Evolutionary conservation across 495 filamentous ascomycete species (phyloP).

Genomic region (Penicillium mononematosum): DNA sequence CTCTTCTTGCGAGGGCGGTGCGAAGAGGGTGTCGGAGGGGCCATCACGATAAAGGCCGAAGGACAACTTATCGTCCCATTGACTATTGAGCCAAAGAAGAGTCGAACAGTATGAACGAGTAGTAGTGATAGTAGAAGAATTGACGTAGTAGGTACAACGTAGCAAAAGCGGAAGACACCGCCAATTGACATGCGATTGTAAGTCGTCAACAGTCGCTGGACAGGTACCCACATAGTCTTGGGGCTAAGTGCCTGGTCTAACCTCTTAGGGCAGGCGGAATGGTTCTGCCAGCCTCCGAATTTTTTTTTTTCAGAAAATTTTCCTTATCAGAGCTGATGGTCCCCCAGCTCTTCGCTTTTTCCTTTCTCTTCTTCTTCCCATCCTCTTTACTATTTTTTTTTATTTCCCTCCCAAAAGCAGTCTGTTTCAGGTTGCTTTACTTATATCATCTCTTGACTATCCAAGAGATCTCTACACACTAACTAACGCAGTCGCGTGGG

Average conservation of each 20-base stretch:
- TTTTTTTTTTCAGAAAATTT: constrained; percentile 40
- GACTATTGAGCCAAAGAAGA: constrained; percentile 9
- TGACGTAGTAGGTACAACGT: background rate
- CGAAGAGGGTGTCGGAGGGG: constrained; percentile 38
- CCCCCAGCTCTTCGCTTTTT: constrained; percentile 27
- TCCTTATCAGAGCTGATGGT: constrained; percentile 34
- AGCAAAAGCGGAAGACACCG: background rate
- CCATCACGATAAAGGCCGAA: constrained; percentile 27
- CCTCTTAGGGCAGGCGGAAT: constrained; percentile 27
- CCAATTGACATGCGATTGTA: constrained; percentile 15
- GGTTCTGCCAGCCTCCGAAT: constrained; percentile 34
- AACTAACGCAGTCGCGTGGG: constrained; percentile 42
- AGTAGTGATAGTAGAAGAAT: background rate
- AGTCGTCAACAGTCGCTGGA: constrained; percentile 9
- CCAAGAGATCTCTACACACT: constrained; percentile 21
- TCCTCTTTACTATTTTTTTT: constrained; percentile 15
- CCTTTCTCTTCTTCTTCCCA: constrained; percentile 26
- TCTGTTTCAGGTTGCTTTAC: constrained; percentile 18
- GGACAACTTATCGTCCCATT: constrained; percentile 30
- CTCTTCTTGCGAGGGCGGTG: constrained; percentile 62
- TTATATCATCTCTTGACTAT: constrained; percentile 13
- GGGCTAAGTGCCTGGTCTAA: constrained; percentile 22
- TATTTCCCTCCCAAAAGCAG: constrained; percentile 15
- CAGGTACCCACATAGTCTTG: constrained; percentile 21
- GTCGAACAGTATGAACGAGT: background rate